A percentile compares a stretch with the other conserved stretches of the same genome.
phyloP scores from a whole-genome alignment of 148 eudicot species.

The Cornus suecica region DNA sequence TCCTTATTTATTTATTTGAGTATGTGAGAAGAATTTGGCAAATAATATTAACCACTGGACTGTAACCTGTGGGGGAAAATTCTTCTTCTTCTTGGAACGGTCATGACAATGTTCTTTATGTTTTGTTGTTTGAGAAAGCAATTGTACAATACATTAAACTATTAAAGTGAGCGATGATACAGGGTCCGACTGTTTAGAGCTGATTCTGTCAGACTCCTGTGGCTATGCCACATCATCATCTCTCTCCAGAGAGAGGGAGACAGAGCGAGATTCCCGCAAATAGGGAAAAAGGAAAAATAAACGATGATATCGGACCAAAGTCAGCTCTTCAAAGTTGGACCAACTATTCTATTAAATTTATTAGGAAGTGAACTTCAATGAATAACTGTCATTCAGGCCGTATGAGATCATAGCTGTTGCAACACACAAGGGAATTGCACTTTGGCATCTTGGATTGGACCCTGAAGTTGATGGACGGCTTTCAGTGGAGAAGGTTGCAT shows the following conservation, averaged over 20 bases:
- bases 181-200: too few relatives aligned
- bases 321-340: too few relatives aligned
- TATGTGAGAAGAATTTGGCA: background rate
- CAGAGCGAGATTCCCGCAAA: too few relatives aligned
- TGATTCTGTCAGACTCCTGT: too few relatives aligned
- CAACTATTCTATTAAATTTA: background rate
- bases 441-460: slow-evolving; percentile 84
- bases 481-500: slow-evolving; percentile 61
- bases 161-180: too few relatives aligned
- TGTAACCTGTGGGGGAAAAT: background rate
- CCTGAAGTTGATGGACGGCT: slow-evolving; percentile 83
- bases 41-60: background rate
- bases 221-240: too few relatives aligned
- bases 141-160: background rate
- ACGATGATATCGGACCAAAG: too few relatives aligned
- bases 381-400: slow-evolving; percentile 45
- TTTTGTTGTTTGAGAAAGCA: background rate
- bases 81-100: background rate
- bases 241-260: too few relatives aligned
- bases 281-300: too few relatives aligned
- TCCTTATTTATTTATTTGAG: background rate
- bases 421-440: slow-evolving; percentile 71
- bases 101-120: background rate
- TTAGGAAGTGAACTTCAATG: background rate
- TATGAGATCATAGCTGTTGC: slow-evolving; percentile 84